Conservation (phyloP, 805 yeast genomes). For the Schwanniomyces occidentalis region DNA sequence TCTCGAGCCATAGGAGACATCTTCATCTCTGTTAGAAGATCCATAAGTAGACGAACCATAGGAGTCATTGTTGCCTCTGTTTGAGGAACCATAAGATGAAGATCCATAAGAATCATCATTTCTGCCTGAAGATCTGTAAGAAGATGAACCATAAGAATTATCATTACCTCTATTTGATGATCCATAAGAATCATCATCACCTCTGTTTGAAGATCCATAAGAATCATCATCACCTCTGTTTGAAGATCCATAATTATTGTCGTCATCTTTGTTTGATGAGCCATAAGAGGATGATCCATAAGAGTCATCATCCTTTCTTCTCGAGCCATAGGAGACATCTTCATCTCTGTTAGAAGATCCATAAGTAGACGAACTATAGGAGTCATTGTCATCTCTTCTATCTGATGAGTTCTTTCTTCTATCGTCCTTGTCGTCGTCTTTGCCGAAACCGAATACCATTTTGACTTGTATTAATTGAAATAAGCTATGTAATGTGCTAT, state of each 20-base stretch:
- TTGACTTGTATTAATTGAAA: too few relatives aligned
- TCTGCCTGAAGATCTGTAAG: slow-evolving; percentile 15
- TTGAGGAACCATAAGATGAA: slow-evolving; percentile 21
- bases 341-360: slow-evolving; percentile 17
- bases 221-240: slow-evolving; percentile 10
- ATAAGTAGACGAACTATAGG: slow-evolving; percentile 23
- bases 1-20: slow-evolving; percentile 13
- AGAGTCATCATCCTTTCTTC: slow-evolving; percentile 13
- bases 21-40: slow-evolving; percentile 11
- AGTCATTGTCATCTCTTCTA: slow-evolving; percentile 14
- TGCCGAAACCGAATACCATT: slow-evolving; percentile 38
- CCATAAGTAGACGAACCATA: slow-evolving; percentile 14
- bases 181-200: slow-evolving; percentile 15
- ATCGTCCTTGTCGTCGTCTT: slow-evolving; percentile 20
- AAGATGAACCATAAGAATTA: slow-evolving; percentile 14
- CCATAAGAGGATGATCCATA: slow-evolving; percentile 15
- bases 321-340: slow-evolving; percentile 17
- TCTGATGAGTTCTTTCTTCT: slow-evolving; percentile 12
- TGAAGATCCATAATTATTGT: slow-evolving; percentile 13
- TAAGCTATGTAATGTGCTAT: too few relatives aligned
- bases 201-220: slow-evolving; percentile 15
- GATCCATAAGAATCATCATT: slow-evolving; percentile 18
- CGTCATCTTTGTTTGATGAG: slow-evolving; percentile 11
- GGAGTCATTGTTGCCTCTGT: slow-evolving; percentile 13
- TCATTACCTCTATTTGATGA: slow-evolving; percentile 9